These are phyloP conservation scores for Stereum hirsutum DNA, from an alignment of 1,284 basidiomycete species.

Conservation along the genomic window DNA sequence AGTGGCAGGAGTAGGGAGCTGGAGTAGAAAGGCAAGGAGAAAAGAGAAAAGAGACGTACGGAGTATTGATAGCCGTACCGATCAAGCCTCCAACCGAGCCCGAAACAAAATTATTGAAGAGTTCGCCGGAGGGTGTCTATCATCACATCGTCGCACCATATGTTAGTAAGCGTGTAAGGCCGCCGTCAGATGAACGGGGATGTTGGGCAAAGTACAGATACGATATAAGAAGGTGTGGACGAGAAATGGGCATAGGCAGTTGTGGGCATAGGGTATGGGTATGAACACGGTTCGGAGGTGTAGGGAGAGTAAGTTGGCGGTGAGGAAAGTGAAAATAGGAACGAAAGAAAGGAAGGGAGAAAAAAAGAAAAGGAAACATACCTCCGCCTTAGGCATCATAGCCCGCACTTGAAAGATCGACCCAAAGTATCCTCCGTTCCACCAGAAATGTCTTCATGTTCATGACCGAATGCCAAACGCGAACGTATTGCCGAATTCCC, in stretches of 20 bases:
- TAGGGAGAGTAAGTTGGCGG: too few species aligned
- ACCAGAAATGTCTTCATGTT: slow-evolving; percentile 70
- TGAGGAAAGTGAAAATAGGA: too few species aligned
- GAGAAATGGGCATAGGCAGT: too few species aligned
- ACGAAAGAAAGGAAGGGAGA: too few species aligned
- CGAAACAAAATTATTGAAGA: slow-evolving; percentile 90
- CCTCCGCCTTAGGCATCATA: slow-evolving; percentile 79
- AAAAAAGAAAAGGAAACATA: slow-evolving; percentile 20
- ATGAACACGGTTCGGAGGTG: too few species aligned
- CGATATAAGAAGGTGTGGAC: too few species aligned
- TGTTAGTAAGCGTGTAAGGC: background rate
- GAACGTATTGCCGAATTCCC: too few species aligned
- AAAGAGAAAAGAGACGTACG: slow-evolving; percentile 31
- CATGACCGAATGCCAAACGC: too few species aligned
- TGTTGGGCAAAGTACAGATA: too few species aligned
- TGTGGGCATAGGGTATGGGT: too few species aligned
- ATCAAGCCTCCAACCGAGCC: slow-evolving; percentile 88
- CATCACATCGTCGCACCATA: background rate
- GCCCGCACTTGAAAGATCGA: slow-evolving; percentile 80
- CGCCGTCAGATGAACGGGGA: background rate
- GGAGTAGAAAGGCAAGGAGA: background rate
- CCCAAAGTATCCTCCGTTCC: slow-evolving; percentile 94
- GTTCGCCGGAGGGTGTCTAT: slow-evolving; percentile 25
- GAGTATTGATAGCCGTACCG: slow-evolving; percentile 77
- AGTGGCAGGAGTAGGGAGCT: too few species aligned